Base-by-base conservation (phyloP, 805 yeast genomes). In the Jamesozyma jinghongensis region DNA sequence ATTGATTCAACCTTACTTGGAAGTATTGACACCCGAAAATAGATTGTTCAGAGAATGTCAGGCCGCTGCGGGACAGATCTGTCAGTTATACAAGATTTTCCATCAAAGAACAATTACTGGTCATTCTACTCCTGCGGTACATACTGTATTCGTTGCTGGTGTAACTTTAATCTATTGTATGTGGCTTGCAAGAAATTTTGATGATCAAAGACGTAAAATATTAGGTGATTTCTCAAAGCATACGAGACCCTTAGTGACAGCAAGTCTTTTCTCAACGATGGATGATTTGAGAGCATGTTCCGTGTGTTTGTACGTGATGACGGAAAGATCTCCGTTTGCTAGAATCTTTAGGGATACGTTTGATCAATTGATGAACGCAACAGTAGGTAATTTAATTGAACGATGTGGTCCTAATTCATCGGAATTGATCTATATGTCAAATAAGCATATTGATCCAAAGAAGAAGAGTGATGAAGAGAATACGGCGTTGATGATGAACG, bases 41-140 rank as follows among this genome's bases (percentile, higher is more conserved):
- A 65, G 73, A 36, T 59, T 79, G 25, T 77, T 79, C 54, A 66
- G 71, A 39, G 82, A 78, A 56, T 79, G 85, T 55, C 84, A 78
- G 52, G 79, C 80, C 2, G 83, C 82, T 19, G 82, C 84, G 1
- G 85, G 84, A 20, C 81, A 77, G 53, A 74, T 79, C 31, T 77
- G 84, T 52, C 81, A 75, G 48, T 63, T 77, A 19, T 75, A 77
- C 54, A 75, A 77, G 47, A 76, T 73, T 12, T 77, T 75, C 54
- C 81, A 76, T 56, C 78, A 77, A 51, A 74, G 71, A 49, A 75
- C 82, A 0, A 74, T 73, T 2, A 65, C 66, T 40, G 84, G 84
- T 3, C 81, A 76, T 52, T 75, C 83, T 0, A 77, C 80, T 0
- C 70, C 80, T 26, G 79, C 81, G 11, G 76, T 79, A 33, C 84